Percentiles rank a stretch among this genome's conserved stretches.
phyloP scores from a whole-genome alignment of 768 basidiomycete species.

The Tulasnella sp. region DNA sequence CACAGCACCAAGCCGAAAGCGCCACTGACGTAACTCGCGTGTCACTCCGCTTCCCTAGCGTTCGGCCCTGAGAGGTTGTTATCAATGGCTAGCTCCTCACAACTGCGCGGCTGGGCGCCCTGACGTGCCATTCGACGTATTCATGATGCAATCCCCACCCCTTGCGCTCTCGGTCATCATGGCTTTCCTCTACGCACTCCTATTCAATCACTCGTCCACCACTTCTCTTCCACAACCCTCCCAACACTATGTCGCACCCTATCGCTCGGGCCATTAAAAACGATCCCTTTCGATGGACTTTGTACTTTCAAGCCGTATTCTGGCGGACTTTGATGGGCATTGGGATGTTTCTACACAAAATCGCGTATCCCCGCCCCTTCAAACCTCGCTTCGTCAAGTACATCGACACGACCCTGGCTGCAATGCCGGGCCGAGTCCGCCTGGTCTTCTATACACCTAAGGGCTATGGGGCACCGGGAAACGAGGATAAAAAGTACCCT shows the following conservation, averaged over 20 bases:
- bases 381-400: constrained; percentile 8
- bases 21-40: neutral
- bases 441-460: constrained; percentile 26
- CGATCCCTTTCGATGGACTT: neutral
- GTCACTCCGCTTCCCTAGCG: neutral
- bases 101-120: neutral
- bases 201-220: neutral
- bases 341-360: constrained; percentile 25
- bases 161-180: neutral
- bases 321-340: constrained; percentile 26
- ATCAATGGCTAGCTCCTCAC: neutral
- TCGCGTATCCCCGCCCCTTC: neutral
- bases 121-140: neutral
- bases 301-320: constrained; percentile 14
- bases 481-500: constrained; percentile 1
- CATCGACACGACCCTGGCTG: constrained; percentile 19
- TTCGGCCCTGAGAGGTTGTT: neutral
- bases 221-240: neutral
- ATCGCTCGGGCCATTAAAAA: neutral
- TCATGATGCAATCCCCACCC: neutral
- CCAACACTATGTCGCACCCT: neutral
- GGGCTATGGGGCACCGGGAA: neutral
- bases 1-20: neutral
- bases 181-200: neutral
- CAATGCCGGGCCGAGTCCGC: neutral